Evolutionary conservation across 163 green algal species (phyloP).

Genomic region (Chloromonas sp.): DNA sequence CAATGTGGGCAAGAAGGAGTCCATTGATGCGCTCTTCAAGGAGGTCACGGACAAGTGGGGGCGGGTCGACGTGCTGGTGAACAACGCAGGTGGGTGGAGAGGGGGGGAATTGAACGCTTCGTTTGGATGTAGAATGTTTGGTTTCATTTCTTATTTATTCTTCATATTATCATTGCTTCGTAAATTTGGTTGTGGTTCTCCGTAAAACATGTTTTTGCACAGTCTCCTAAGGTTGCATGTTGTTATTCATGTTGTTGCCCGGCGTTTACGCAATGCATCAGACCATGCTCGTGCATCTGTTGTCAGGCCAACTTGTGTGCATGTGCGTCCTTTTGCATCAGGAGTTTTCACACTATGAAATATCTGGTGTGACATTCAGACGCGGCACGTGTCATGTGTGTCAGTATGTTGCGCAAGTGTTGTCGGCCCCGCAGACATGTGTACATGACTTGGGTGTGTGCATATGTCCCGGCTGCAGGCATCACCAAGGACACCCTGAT

Average conservation of each 20-base stretch:
- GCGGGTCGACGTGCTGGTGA: constrained; percentile 77
- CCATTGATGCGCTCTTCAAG: constrained; percentile 65
- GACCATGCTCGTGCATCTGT: background rate
- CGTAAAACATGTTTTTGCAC: no score
- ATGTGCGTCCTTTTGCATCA: background rate
- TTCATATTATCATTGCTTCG: no score
- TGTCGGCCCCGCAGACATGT: no score
- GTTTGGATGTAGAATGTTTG: no score
- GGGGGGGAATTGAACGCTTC: background rate
- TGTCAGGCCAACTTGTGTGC: background rate
- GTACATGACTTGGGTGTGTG: background rate
- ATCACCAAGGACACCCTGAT: constrained; percentile 97
- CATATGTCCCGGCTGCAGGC: constrained; percentile 37
- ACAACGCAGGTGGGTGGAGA: constrained; percentile 63
- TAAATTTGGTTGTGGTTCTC: no score
- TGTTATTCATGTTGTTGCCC: no score
- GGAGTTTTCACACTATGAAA: no score
- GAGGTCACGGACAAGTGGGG: constrained; percentile 67
- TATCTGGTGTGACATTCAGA: no score
- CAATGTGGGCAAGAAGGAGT: constrained; percentile 68
- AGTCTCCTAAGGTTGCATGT: no score
- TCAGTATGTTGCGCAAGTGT: no score
- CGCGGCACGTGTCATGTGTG: no score
- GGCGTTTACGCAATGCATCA: background rate
- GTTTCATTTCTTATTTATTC: no score